Conservation (phyloP, 768 basidiomycete species). For the Naganishia antarctica region DNA sequence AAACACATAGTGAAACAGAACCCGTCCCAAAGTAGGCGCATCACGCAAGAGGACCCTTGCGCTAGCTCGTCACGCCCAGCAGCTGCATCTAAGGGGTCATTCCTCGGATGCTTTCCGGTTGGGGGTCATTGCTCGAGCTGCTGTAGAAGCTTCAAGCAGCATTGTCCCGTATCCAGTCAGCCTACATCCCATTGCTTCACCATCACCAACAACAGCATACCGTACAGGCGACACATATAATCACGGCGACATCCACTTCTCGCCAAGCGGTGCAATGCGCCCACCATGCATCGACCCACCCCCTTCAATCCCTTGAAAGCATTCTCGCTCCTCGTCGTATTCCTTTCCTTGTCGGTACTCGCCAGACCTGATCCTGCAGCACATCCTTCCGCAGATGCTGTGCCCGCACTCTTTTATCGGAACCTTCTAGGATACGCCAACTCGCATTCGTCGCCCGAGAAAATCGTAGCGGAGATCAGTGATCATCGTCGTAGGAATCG, state of each 20-base stretch:
- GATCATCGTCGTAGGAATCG: background rate
- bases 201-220: too few relatives aligned
- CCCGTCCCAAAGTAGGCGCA: too few relatives aligned
- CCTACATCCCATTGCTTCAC: too few relatives aligned
- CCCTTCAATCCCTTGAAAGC: background rate
- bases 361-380: slow-evolving; percentile 3
- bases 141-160: too few relatives aligned
- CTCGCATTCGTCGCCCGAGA: background rate
- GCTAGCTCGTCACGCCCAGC: too few relatives aligned
- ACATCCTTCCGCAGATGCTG: slow-evolving; percentile 12
- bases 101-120: too few relatives aligned
- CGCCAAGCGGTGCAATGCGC: background rate
- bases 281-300: slow-evolving; percentile 7
- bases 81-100: too few relatives aligned
- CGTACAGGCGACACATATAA: too few relatives aligned
- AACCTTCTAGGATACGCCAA: background rate
- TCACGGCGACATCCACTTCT: background rate
- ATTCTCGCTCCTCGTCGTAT: slow-evolving; percentile 20
- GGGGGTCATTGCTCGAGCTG: too few relatives aligned
- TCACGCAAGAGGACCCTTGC: too few relatives aligned
- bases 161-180: too few relatives aligned
- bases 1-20: too few relatives aligned
- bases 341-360: slow-evolving; percentile 16
- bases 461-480: slow-evolving; percentile 11
- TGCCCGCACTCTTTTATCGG: slow-evolving; percentile 24